phyloP scores from a whole-genome alignment of 176 grass and related monocot genomes.

The Aegilops tauschii region DNA sequence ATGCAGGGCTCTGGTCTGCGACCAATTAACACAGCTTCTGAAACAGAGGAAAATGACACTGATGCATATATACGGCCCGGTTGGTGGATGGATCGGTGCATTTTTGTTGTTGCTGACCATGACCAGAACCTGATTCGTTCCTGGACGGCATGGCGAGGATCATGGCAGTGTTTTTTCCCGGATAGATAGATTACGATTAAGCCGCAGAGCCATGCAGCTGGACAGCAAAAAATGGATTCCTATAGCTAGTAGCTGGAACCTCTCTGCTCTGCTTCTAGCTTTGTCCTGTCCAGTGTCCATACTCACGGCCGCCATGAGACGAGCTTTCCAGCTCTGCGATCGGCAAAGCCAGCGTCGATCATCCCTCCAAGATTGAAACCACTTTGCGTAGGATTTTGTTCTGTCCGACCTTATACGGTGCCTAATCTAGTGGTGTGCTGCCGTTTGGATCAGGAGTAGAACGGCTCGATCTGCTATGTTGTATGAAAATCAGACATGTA shows the following conservation, averaged over 20 bases:
- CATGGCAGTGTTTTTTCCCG: neutral
- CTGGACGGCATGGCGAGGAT: neutral
- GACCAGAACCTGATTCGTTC: neutral
- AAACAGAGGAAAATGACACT: neutral
- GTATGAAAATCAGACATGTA: too few relatives aligned
- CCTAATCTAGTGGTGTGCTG: too few relatives aligned
- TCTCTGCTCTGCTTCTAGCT: neutral
- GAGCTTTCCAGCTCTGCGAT: constrained; percentile 31
- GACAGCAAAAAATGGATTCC: constrained; percentile 26
- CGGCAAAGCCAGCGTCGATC: neutral
- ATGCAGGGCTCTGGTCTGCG: too few relatives aligned
- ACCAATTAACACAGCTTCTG: neutral
- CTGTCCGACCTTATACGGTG: too few relatives aligned
- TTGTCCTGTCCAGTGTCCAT: neutral
- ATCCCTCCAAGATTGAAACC: too few relatives aligned
- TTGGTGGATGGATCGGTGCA: neutral
- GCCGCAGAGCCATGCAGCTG: neutral
- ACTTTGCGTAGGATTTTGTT: too few relatives aligned
- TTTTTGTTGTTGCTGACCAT: neutral
- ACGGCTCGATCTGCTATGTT: too few relatives aligned
- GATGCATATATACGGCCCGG: too few relatives aligned
- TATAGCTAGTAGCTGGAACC: neutral
- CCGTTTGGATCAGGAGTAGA: too few relatives aligned
- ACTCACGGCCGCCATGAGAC: neutral
- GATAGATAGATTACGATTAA: neutral